These are phyloP conservation scores for Candida sphagnicola DNA, from an alignment of 805 yeast genomes.

Conservation along the genomic window DNA sequence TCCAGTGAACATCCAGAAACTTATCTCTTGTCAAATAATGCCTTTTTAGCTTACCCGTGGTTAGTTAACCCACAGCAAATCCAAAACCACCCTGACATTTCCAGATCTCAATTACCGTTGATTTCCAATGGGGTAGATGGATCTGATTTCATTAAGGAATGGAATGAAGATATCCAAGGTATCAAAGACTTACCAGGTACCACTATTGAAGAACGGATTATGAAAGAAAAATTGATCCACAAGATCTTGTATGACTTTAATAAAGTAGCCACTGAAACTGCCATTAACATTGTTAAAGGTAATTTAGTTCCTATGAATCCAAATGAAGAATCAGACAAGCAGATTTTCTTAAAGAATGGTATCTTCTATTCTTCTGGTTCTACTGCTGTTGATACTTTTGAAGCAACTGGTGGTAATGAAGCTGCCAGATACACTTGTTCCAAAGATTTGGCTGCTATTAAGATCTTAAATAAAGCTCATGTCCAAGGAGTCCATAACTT, in stretches of 20 bases:
- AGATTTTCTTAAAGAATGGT: conserved; percentile 73
- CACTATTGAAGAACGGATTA: conserved; percentile 59
- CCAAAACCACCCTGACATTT: conserved; percentile 47
- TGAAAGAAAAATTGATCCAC: conserved; percentile 71
- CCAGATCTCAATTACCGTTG: conserved; percentile 54
- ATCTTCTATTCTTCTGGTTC: conserved; percentile 81
- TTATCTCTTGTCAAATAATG: conserved; percentile 58
- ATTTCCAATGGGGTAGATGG: conserved; percentile 58
- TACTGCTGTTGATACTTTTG: conserved; percentile 60
- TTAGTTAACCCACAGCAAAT: conserved; percentile 35
- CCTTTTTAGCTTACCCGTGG: conserved; percentile 76
- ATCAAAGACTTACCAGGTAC: conserved; percentile 65
- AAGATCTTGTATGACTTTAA: conserved; percentile 76
- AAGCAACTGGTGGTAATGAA: conserved; percentile 69
- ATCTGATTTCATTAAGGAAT: conserved; percentile 60
- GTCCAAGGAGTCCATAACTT: conserved; percentile 61
- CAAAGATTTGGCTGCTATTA: conserved; percentile 75
- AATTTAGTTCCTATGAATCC: conserved; percentile 78
- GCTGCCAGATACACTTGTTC: conserved; percentile 79
- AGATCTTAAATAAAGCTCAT: conserved; percentile 63
- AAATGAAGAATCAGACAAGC: conserved; percentile 56
- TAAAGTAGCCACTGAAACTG: conserved; percentile 71
- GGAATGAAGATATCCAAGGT: conserved; percentile 89
- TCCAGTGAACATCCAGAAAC: conserved; percentile 46
- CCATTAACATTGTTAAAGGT: conserved; percentile 69